A percentile compares a stretch with the other conserved stretches of the same genome.
Evolutionary conservation across 1,284 basidiomycete genomes (phyloP).

Genomic region (Tylopilus microsporus): DNA sequence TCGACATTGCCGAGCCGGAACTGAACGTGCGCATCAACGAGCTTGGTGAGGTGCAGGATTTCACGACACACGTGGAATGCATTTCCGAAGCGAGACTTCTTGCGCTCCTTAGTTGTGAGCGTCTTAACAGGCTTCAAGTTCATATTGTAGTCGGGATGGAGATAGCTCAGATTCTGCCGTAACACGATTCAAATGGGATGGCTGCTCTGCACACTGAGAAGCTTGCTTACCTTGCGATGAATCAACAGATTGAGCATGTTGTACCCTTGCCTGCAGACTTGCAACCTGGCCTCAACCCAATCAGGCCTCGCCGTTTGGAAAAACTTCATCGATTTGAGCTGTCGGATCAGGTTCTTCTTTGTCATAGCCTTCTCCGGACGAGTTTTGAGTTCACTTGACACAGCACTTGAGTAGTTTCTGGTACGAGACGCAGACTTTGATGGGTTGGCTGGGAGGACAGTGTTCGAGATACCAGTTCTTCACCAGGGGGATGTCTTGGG

Average conservation of each 20-base stretch:
- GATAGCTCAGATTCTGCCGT: constrained; percentile 85
- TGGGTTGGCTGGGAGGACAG: constrained; percentile 91
- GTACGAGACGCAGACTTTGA: constrained; percentile 98
- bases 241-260: constrained; percentile 99
- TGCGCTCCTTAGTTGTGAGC: constrained; percentile 97
- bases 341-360: constrained; percentile 94
- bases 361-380: constrained; percentile 93
- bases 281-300: constrained; percentile 97
- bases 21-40: constrained; percentile 98
- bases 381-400: constrained; percentile 92
- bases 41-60: constrained; percentile 94
- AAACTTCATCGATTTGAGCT: constrained; percentile 98
- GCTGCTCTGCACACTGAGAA: not conserved
- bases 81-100: constrained; percentile 99
- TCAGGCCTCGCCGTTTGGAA: constrained; percentile 98
- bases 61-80: constrained; percentile 96
- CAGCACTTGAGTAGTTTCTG: constrained; percentile 97
- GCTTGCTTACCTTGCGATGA: constrained; percentile 76
- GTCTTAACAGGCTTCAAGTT: constrained; percentile 98
- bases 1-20: constrained; percentile 98
- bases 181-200: constrained; percentile 2
- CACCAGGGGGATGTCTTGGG: constrained; percentile 92
- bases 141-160: constrained; percentile 92
- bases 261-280: constrained; percentile 98
- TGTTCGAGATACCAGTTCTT: constrained; percentile 69